Percentiles rank a stretch among this genome's conserved stretches.
These are phyloP conservation scores for Cucurbita argyrosperma DNA, from an alignment of 306 rosid species.

Conservation along the genomic window DNA sequence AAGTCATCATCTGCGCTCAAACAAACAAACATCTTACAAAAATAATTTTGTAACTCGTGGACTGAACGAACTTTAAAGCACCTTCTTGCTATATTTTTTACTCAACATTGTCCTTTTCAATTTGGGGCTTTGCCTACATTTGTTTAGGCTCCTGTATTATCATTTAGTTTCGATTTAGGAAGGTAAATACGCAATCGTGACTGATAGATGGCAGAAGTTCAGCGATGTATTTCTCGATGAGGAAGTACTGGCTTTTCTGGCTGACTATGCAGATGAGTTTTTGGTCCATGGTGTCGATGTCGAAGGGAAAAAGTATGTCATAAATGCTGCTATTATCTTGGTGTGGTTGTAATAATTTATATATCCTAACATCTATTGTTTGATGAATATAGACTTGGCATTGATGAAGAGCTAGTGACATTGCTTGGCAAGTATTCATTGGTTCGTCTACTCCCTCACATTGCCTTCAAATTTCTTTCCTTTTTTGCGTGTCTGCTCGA, in stretches of 20 bases:
- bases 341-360: not conserved
- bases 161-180: constrained; percentile 31
- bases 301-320: constrained; percentile 84
- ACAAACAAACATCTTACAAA: not conserved
- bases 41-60: not conserved
- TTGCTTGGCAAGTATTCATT: constrained; percentile 77
- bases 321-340: not conserved
- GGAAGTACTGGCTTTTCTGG: constrained; percentile 53
- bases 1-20: not conserved
- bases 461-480: not conserved
- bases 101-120: constrained; percentile 9
- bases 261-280: constrained; percentile 79
- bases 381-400: constrained; percentile 51
- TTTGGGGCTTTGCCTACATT: not conserved
- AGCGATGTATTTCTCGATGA: constrained; percentile 58
- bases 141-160: not conserved
- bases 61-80: not conserved
- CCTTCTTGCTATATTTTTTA: not conserved
- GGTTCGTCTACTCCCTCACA: constrained; percentile 25
- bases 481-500: not conserved
- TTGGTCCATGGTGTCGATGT: constrained; percentile 94
- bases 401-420: constrained; percentile 90
- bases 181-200: constrained; percentile 77
- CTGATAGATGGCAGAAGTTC: constrained; percentile 95
- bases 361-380: constrained; percentile 11